Evolutionary conservation across 2,329 filamentous ascomycete species (phyloP), one percentile per base, ranked within the genome.

Genomic region (Epichloe glyceriae): DNA sequence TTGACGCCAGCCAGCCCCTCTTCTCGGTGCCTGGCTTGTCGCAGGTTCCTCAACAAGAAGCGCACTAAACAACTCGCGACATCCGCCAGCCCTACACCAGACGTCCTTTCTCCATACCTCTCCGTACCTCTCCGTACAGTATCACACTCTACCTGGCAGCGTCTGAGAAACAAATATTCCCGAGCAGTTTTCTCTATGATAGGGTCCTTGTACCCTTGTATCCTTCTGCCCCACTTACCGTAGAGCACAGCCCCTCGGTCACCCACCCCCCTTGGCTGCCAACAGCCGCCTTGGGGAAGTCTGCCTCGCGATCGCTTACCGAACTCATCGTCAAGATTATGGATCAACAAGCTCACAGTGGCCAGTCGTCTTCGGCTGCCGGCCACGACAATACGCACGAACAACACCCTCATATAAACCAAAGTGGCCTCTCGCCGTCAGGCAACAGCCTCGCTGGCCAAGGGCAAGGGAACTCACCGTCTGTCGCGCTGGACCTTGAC

Each of bases 331-430:
- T 49, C 54, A 61, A 58, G 60, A 63, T 60, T 61, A 72, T 72
- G 69, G 68, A 70, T 64, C 68, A 69, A 57, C 66, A 69, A 55
- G 60, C 59, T 60, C 67, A 68, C 56, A 64, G 62, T 64, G 79
- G 79, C 63, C 79, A 80, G 62, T 83, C 81, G 59, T 78, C 75
- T 58, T 83, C 82, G 61, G 72, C 73, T 35, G 38, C 51, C 46
- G 52, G 47, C 44, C 54, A 53, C 14, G 49, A 42, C 62, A 73
- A 73, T 56, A 74, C 77, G 61, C 74, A 74, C 58, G 19, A 43
- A 17, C 73, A 78, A 61, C 69, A 68, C 63, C 65, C 72, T 71
- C 74, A 80, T 82, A 83, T 85, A 83, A 85, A 76, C 66, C 79
- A 80, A 65, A 76, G 71, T 58, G 38, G 48, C 26, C 80, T 80